phyloP scores from a whole-genome alignment of 2,329 filamentous ascomycete species.

The Xylaria sp. region DNA sequence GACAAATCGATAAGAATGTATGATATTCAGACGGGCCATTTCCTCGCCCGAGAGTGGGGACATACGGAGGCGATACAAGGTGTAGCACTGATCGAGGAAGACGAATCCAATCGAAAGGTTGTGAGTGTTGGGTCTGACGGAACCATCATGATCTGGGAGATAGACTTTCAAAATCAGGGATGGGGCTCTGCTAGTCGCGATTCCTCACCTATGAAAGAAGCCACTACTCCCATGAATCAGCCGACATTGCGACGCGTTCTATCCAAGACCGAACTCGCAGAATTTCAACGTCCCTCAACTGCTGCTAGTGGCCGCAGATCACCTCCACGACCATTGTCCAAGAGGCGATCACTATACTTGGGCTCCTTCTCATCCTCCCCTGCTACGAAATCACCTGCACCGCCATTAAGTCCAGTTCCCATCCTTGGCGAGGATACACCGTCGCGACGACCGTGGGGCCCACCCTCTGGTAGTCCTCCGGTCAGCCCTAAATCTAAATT shows the following conservation, averaged over 20 bases:
- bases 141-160: slow-evolving; percentile 82
- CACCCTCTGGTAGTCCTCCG: slow-evolving; percentile 59
- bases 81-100: slow-evolving; percentile 74
- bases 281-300: slow-evolving; percentile 70
- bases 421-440: slow-evolving; percentile 58
- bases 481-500: slow-evolving; percentile 61
- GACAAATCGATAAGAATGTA: slow-evolving; percentile 97
- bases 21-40: slow-evolving; percentile 76
- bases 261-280: slow-evolving; percentile 86
- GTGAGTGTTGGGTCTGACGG: slow-evolving; percentile 83
- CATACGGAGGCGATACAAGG: slow-evolving; percentile 95
- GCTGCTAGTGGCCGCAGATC: slow-evolving; percentile 59
- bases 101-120: slow-evolving; percentile 65
- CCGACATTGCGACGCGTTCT: slow-evolving; percentile 86
- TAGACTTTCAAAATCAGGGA: slow-evolving; percentile 61
- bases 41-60: slow-evolving; percentile 91
- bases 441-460: slow-evolving; percentile 58
- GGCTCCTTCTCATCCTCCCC: slow-evolving; percentile 52
- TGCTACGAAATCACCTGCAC: slow-evolving; percentile 54
- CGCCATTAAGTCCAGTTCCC: slow-evolving; percentile 56
- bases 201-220: slow-evolving; percentile 64
- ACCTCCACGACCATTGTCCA: slow-evolving; percentile 64
- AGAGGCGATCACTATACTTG: slow-evolving; percentile 63
- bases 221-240: slow-evolving; percentile 61
- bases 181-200: slow-evolving; percentile 59